phyloP scores from a whole-genome alignment of 2,329 filamentous ascomycete species.

The Aspergillus spinulosporus region DNA sequence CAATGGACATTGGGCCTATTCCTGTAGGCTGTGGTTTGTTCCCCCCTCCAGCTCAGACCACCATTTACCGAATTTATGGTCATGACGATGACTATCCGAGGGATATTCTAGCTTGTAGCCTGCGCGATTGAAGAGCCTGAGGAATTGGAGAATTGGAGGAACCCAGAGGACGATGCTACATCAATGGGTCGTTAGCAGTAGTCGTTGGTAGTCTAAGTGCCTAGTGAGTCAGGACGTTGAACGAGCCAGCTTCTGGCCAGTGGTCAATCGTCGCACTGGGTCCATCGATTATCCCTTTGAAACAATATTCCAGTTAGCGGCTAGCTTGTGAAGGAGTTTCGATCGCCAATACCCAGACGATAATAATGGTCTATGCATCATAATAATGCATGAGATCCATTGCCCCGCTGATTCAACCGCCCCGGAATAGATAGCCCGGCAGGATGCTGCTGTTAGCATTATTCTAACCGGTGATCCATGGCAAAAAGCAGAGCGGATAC shows the following conservation, averaged over 20 bases:
- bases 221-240: constrained; percentile 5
- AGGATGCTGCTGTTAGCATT: constrained; percentile 20
- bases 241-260: constrained; percentile 18
- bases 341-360: constrained; percentile 17
- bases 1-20: neutral
- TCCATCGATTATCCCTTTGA: constrained; percentile 11
- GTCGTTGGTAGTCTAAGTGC: no score
- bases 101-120: constrained; percentile 2
- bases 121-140: neutral
- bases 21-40: constrained; percentile 1
- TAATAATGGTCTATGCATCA: constrained; percentile 25
- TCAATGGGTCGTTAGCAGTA: constrained; percentile 3
- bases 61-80: constrained; percentile 5
- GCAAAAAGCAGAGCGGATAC: neutral
- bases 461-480: neutral
- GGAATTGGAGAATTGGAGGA: neutral
- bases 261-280: constrained; percentile 14
- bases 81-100: neutral
- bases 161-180: constrained; percentile 8
- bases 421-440: constrained; percentile 21
- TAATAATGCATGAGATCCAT: constrained; percentile 22
- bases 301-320: constrained; percentile 16
- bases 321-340: constrained; percentile 11
- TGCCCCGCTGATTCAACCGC: constrained; percentile 32
- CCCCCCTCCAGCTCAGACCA: neutral